These are phyloP conservation scores for Kurtzmaniella natalensis DNA, from an alignment of 1,139 yeast species.

Conservation along the genomic window DNA sequence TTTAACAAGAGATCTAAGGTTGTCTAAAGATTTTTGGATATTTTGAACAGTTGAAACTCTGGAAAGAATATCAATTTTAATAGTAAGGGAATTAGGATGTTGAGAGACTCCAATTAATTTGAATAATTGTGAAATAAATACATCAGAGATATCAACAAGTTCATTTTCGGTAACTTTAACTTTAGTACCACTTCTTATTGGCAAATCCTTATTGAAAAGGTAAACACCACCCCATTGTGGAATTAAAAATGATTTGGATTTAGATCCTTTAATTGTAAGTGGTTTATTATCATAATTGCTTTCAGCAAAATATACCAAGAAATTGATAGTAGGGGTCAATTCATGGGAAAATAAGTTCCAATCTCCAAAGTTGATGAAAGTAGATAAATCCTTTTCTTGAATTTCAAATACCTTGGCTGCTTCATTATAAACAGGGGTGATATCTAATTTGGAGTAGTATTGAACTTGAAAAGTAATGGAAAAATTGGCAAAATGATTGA, in stretches of 20 bases:
- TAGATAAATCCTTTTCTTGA: constrained; percentile 48
- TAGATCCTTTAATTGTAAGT: constrained; percentile 39
- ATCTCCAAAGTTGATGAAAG: constrained; percentile 72
- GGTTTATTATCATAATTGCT: constrained; percentile 41
- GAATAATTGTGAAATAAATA: constrained; percentile 71
- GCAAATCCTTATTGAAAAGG: constrained; percentile 43
- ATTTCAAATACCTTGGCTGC: constrained; percentile 30
- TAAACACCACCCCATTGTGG: constrained; percentile 89
- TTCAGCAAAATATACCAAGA: constrained; percentile 60
- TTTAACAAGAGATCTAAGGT: constrained; percentile 66
- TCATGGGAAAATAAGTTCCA: constrained; percentile 65
- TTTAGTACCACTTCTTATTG: constrained; percentile 17
- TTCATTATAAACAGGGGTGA: constrained; percentile 22
- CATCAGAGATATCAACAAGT: constrained; percentile 57
- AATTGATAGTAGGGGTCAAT: constrained; percentile 63
- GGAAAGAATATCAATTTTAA: constrained; percentile 64
- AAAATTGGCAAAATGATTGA: constrained; percentile 59
- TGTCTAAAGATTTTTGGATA: constrained; percentile 44
- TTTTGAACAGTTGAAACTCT: constrained; percentile 57
- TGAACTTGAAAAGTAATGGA: constrained; percentile 78
- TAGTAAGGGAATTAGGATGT: constrained; percentile 47
- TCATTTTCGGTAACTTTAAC: constrained; percentile 37
- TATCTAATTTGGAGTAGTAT: constrained; percentile 51
- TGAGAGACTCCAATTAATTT: constrained; percentile 66
- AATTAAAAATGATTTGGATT: constrained; percentile 65